Base-by-base conservation (phyloP, 73 alveolate species). In the Paramecium caudatum region DNA sequence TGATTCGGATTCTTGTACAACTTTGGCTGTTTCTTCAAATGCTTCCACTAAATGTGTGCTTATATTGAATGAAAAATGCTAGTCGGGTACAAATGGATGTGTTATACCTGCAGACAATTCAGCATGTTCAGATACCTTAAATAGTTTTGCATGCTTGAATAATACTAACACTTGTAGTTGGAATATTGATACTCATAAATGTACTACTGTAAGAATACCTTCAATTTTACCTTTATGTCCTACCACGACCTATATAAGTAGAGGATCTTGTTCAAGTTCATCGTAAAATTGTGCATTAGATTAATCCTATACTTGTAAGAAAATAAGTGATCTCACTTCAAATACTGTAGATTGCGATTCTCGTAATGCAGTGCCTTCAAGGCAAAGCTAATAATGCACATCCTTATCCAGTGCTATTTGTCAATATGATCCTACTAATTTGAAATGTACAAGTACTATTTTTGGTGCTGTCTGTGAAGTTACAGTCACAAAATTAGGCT, bases 211-310 rank as follows among this genome's bases (percentile, higher is more conserved):
- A 30, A 30, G 50, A 65, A 21, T 33, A 33, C 34, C 19, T 9
- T 1, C 23, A 0, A 49, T 43, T 5, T 65, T 43, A 33, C 12
- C 61, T 12, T 3, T 34, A 9, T 65, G 83, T 15, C 48, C 83
- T 12, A n/a, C 61, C 34, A 41, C 10, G 49, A 49, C 34, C 21
- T 0, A 8, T 13, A 30, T 33, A 1, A 65, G 83, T 5, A 65
- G 83, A 32, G 83, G 83, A 5, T 13, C 19, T 32, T 65, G 83
- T 16, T 36, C 83, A 10, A 32, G 10, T 36, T 33, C 83, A 4
- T 25, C 6, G 7, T n/a, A 32, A 0, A 6, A 65, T 17, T 65
- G 83, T 9, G 17, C 16, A 36, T 33, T 49, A 33, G 32, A 3
- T 0, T 27, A 10, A 0, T 16, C 23, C 30, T 55, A 10, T 23